Evolutionary conservation across 768 basidiomycete genomes (phyloP), one percentile per base, ranked within the genome.

Genomic region (Trametopsis cervina): DNA sequence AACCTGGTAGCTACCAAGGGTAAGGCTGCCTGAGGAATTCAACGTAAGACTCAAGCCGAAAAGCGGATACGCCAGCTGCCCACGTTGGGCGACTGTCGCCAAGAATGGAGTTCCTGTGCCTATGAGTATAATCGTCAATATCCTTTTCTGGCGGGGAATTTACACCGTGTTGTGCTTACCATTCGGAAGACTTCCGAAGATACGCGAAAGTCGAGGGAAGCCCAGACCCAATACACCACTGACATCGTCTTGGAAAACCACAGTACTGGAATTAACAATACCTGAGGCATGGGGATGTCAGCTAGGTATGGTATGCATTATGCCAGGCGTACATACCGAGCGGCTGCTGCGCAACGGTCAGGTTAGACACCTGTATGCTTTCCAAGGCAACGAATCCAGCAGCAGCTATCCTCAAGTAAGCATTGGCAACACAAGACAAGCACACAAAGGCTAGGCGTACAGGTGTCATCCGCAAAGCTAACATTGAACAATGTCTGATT

Each of bases 151-250:
- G n/a, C n/a, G n/a, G n/a, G n/a, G n/a, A n/a, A n/a, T n/a, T n/a
- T n/a, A n/a, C n/a, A n/a, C n/a, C n/a, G 29, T 15, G 29, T 9
- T 21, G 11, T 11, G 53, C 73, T 55, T 54, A 83, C 85, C 77
- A 53, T 80, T 76, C 10, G 68, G 61, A 7, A 69, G 63, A 56
- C 20, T 55, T 58, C 4, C 7, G 15, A 74, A 64, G 22, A 90
- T 80, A 11, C 72, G 69, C 1, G 88, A 89, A 27, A 89, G 68
- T 18, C 86, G 74, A 22, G 85, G 72, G 62, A 90, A 90, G 1
- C 88, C 86, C 23, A 90, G 67, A 18, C 88, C 88, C 18, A 90
- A 58, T 29, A 90, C 64, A 2, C 88, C 88, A 49, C 85, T 89
- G 6, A 80, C 69, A 41, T 83, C 62, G 57, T 85, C 78, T 9